These are phyloP conservation scores for Colletotrichum tropicicola DNA, from an alignment of 2,329 filamentous ascomycete genomes.

Conservation along the genomic window DNA sequence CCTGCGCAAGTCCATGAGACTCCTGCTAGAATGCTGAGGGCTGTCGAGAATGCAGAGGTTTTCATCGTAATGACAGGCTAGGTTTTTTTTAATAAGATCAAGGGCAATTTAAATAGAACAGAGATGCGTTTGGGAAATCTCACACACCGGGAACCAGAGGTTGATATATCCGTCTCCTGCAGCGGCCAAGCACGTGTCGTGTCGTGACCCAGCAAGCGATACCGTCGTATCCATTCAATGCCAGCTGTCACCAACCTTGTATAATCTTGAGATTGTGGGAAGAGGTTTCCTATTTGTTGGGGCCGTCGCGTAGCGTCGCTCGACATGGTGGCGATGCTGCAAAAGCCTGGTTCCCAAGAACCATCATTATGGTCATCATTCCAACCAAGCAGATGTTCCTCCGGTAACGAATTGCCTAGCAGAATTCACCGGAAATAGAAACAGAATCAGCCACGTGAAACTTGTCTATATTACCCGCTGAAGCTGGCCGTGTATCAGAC, in stretches of 20 bases:
- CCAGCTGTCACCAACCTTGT: slow-evolving; percentile 25
- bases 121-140: not conserved
- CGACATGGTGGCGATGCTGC: slow-evolving; percentile 2
- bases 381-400: not conserved
- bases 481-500: not conserved
- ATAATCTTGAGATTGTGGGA: not conserved
- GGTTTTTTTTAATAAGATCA: no score
- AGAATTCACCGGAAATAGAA: not conserved
- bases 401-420: not conserved
- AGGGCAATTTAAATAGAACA: not conserved
- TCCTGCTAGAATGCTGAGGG: slow-evolving; percentile 3
- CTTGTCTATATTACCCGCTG: no score
- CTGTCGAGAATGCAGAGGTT: not conserved
- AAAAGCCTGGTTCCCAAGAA: not conserved
- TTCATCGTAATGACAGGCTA: not conserved
- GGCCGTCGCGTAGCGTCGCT: slow-evolving; percentile 2
- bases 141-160: not conserved
- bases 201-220: not conserved
- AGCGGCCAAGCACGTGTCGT: not conserved
- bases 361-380: not conserved
- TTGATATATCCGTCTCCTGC: not conserved
- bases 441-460: not conserved
- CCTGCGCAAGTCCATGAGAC: not conserved
- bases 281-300: not conserved
- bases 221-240: not conserved